Evolutionary conservation across 768 basidiomycete species (phyloP).

Genomic region (Cyclocybe cylindracea): DNA sequence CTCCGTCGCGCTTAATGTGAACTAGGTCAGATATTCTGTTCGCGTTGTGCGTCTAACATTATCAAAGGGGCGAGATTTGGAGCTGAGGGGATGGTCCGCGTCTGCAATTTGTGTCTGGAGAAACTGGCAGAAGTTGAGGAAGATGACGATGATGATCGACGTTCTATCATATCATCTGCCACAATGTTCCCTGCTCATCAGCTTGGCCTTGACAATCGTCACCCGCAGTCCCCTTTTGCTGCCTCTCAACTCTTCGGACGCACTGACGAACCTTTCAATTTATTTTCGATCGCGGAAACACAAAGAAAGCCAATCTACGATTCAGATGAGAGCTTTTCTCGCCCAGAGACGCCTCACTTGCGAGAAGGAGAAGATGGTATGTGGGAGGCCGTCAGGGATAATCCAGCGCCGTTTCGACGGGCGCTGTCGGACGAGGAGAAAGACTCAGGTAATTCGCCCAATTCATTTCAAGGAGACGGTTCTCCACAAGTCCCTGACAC

Average conservation of each 20-base stretch:
- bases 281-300: conserved; percentile 83
- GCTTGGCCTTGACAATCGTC: conserved; percentile 50
- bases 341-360: conserved; percentile 49
- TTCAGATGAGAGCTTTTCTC: conserved; percentile 57
- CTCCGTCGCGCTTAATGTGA: not conserved
- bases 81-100: conserved; percentile 91
- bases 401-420: conserved; percentile 75
- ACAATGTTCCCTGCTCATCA: conserved; percentile 81
- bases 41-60: conserved; percentile 94
- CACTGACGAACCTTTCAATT: conserved; percentile 74
- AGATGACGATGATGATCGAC: conserved; percentile 87
- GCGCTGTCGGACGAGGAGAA: conserved; percentile 78
- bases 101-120: conserved; percentile 94
- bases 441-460: conserved; percentile 44
- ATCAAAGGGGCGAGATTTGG: conserved; percentile 94
- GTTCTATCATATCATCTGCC: conserved; percentile 74
- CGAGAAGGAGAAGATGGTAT: conserved; percentile 41
- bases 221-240: conserved; percentile 85
- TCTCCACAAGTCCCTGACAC: conserved; percentile 42
- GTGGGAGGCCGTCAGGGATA: conserved; percentile 53
- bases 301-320: conserved; percentile 49
- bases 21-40: conserved; percentile 95
- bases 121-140: conserved; percentile 87
- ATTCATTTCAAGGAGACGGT: conserved; percentile 44
- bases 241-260: conserved; percentile 83